phyloP scores from a whole-genome alignment of 148 eudicot species.

The Camellia lanceoleosa region DNA sequence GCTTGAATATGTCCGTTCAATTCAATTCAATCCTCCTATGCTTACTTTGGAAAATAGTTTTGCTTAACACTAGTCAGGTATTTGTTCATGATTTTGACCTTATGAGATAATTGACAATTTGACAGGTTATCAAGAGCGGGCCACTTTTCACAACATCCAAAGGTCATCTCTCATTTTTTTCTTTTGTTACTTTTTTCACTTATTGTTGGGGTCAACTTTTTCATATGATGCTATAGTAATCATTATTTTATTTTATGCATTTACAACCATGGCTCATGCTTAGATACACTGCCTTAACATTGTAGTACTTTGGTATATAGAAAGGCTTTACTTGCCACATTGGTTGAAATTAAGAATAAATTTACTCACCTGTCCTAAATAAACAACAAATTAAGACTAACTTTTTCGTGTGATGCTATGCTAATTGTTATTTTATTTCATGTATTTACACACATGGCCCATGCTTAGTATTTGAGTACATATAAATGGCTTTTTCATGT shows the following conservation, averaged over 20 bases:
- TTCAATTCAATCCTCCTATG: not conserved
- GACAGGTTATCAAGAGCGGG: conserved; percentile 95
- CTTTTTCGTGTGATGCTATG: not conserved
- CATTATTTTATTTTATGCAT: not conserved
- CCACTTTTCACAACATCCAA: conserved; percentile 95
- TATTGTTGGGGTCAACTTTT: not conserved
- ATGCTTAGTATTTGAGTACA: not conserved
- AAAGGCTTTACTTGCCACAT: not conserved
- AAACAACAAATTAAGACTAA: too few relatives aligned
- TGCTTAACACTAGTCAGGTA: not conserved
- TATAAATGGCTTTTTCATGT: not conserved
- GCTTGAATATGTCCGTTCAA: not conserved
- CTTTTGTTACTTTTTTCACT: too few relatives aligned
- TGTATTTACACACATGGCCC: not conserved
- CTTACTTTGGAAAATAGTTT: conserved; percentile 2
- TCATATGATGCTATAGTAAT: not conserved
- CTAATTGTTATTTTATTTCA: not conserved
- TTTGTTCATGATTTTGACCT: conserved; percentile 16
- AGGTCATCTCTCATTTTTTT: conserved; percentile 41
- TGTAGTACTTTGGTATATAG: not conserved
- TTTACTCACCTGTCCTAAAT: too few relatives aligned
- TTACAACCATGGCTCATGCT: not conserved
- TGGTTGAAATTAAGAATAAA: not conserved
- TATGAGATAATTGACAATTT: conserved; percentile 29
- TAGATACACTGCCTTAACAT: not conserved